A percentile compares a stretch with the other conserved stretches of the same genome.
Evolutionary conservation across 202 grass and related monocot genomes (phyloP).

Genomic region (Dendrocalamus latiflorus): DNA sequence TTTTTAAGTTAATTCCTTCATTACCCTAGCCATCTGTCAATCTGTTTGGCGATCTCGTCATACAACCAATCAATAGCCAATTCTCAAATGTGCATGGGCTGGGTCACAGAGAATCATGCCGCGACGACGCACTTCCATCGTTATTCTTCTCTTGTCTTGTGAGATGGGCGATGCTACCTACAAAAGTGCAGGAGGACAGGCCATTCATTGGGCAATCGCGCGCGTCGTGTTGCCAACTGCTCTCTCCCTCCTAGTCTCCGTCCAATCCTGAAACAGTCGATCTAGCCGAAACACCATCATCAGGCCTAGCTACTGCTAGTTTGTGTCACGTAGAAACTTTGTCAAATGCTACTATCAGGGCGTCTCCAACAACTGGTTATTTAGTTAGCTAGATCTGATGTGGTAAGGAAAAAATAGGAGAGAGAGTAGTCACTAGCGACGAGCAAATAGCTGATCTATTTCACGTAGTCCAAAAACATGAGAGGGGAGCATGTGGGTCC

Average conservation of each 20-base stretch:
- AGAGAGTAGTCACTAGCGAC: too few relatives aligned
- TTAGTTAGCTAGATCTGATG: too few relatives aligned
- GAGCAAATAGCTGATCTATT: too few relatives aligned
- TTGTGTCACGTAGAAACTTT: not conserved
- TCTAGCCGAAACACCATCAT: not conserved
- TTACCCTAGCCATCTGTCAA: not conserved
- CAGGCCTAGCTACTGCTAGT: not conserved
- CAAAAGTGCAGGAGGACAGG: conserved; percentile 9
- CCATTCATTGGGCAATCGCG: conserved; percentile 32
- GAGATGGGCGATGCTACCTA: not conserved
- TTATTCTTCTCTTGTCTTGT: not conserved
- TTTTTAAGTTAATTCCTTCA: not conserved
- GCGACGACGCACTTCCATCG: not conserved
- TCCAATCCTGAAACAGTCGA: not conserved
- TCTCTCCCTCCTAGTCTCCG: not conserved
- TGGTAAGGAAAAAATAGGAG: too few relatives aligned
- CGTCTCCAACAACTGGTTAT: too few relatives aligned
- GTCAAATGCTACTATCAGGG: not conserved
- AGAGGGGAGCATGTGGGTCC: too few relatives aligned
- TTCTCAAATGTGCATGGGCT: not conserved
- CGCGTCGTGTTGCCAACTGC: not conserved
- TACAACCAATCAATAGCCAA: not conserved
- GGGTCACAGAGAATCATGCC: not conserved
- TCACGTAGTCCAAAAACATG: too few relatives aligned
- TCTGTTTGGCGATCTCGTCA: conserved; percentile 15